A percentile compares a stretch with the other conserved stretches of the same genome.
Evolutionary conservation across 2,329 filamentous ascomycete genomes (phyloP).

Genomic region (Thelonectria rubi): DNA sequence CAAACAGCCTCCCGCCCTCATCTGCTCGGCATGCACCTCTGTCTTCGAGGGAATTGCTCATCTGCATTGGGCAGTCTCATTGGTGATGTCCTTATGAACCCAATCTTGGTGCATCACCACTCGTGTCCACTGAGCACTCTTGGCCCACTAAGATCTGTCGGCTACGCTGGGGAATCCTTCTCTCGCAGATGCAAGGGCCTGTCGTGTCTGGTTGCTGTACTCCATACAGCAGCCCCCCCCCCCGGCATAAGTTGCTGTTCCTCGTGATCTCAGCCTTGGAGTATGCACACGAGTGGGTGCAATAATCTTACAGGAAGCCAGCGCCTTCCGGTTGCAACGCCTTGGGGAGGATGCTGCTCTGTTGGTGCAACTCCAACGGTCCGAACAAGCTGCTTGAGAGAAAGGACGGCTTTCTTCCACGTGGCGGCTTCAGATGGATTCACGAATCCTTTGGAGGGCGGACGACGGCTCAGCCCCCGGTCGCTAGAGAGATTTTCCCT

Average conservation of each 20-base stretch:
- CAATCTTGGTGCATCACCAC: slow-evolving; percentile 17
- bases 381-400: background rate
- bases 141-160: slow-evolving; percentile 8
- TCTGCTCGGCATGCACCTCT: background rate
- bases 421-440: slow-evolving; percentile 35
- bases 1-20: background rate
- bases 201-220: slow-evolving; percentile 2
- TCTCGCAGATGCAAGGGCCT: slow-evolving; percentile 16
- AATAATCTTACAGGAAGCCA: slow-evolving; percentile 9
- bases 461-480: slow-evolving; percentile 21
- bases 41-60: slow-evolving; percentile 3
- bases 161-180: slow-evolving; percentile 12
- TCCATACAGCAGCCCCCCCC: background rate
- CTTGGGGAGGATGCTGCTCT: background rate
- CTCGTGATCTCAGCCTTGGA: slow-evolving; percentile 16
- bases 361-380: background rate
- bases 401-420: slow-evolving; percentile 28
- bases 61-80: slow-evolving; percentile 8
- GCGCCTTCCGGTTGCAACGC: background rate
- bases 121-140: slow-evolving; percentile 3
- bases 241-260: slow-evolving; percentile 14
- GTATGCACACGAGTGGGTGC: slow-evolving; percentile 22
- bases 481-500: slow-evolving; percentile 4
- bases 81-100: slow-evolving; percentile 14
- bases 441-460: slow-evolving; percentile 29